These are phyloP conservation scores for Cocos nucifera DNA, from an alignment of 176 grass and related monocot species.

Conservation along the genomic window DNA sequence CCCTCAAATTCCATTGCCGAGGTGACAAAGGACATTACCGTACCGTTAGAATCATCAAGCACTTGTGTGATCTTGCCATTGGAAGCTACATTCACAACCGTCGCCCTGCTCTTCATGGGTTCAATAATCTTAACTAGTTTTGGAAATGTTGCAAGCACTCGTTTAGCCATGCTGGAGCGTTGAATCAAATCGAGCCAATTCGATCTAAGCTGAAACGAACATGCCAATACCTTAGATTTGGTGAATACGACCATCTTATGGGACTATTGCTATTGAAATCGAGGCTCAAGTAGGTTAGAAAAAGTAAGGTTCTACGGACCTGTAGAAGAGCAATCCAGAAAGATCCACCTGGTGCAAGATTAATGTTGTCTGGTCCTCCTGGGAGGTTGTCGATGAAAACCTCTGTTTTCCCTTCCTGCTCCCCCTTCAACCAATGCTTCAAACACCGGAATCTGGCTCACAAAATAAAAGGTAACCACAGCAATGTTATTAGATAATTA, in stretches of 20 bases:
- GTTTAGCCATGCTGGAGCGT: constrained; percentile 27
- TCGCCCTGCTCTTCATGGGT: constrained; percentile 10
- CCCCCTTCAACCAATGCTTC: constrained; percentile 67
- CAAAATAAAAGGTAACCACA: not conserved
- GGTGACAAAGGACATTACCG: constrained; percentile 48
- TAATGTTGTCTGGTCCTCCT: constrained; percentile 60
- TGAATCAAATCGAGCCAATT: constrained; percentile 23
- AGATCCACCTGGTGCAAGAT: constrained; percentile 51
- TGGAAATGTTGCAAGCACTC: constrained; percentile 38
- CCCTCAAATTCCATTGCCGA: constrained; percentile 52
- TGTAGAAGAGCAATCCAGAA: constrained; percentile 64
- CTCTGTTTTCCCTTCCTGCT: constrained; percentile 30
- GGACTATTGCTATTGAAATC: too few relatives aligned
- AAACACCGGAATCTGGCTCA: constrained; percentile 40
- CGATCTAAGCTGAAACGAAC: constrained; percentile 20
- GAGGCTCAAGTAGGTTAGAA: not conserved
- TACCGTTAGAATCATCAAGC: constrained; percentile 43
- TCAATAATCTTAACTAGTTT: constrained; percentile 3
- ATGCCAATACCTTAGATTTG: not conserved
- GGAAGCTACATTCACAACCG: constrained; percentile 48
- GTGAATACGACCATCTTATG: not conserved
- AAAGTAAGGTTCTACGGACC: constrained; percentile 20
- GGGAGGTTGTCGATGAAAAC: constrained; percentile 67
- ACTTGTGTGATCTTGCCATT: constrained; percentile 40
- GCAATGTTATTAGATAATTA: too few relatives aligned